Conservation (phyloP, 805 yeast species). For the Metschnikowia dekortorum region DNA sequence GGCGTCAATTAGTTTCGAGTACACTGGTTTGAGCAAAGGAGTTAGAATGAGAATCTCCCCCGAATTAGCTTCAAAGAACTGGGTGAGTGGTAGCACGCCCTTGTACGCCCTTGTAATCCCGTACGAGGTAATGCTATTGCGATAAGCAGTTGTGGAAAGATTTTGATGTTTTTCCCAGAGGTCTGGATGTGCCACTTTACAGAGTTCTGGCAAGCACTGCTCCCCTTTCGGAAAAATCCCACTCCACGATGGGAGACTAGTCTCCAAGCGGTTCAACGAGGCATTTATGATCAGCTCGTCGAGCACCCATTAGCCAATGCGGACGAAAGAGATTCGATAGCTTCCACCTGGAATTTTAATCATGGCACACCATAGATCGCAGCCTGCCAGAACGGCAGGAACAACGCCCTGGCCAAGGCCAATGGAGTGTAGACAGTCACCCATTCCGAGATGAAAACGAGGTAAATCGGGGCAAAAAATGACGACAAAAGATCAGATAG, state of each 20-base stretch:
- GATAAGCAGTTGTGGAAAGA: slow-evolving; percentile 45
- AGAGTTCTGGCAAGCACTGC: slow-evolving; percentile 19
- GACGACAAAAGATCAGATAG: too few relatives aligned
- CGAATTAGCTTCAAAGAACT: slow-evolving; percentile 27
- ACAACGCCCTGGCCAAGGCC: slow-evolving; percentile 66
- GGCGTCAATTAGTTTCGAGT: slow-evolving; percentile 15
- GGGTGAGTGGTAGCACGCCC: slow-evolving; percentile 44
- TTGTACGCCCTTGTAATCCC: slow-evolving; percentile 41
- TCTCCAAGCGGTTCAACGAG: slow-evolving; percentile 41
- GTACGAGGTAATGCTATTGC: slow-evolving; percentile 49
- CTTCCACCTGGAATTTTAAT: slow-evolving; percentile 52
- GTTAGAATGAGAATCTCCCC: slow-evolving; percentile 30
- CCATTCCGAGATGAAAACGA: too few relatives aligned
- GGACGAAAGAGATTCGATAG: slow-evolving; percentile 39
- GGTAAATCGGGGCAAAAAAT: too few relatives aligned
- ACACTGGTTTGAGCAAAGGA: slow-evolving; percentile 37
- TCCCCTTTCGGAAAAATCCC: slow-evolving; percentile 37
- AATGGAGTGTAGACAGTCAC: slow-evolving; percentile 36
- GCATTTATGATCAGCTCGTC: slow-evolving; percentile 40
- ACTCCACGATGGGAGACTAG: slow-evolving; percentile 41
- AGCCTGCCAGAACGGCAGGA: slow-evolving; percentile 58
- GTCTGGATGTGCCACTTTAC: slow-evolving; percentile 25
- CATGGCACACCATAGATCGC: slow-evolving; percentile 63
- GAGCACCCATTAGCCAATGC: slow-evolving; percentile 37
- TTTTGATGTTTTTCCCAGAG: slow-evolving; percentile 40